Percentiles rank a stretch among this genome's conserved stretches.
Evolutionary conservation across 2,329 filamentous ascomycete genomes (phyloP).

Genomic region (Ophiosphaerella herpotricha): DNA sequence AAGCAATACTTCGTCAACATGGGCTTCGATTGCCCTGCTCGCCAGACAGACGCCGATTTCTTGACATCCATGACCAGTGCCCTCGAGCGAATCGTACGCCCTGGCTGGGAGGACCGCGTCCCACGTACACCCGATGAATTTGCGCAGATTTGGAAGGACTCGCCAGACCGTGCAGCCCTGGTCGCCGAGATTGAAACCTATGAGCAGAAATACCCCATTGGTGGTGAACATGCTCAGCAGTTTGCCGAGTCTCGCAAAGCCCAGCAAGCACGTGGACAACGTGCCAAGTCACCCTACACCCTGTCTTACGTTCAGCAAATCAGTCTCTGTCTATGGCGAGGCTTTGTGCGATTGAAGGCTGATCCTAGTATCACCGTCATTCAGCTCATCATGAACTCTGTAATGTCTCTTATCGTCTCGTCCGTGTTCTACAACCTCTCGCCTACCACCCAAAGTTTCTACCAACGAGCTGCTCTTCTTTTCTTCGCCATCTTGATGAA

Average conservation of each 20-base stretch:
- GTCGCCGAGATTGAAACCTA: slow-evolving; percentile 53
- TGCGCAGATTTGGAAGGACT: slow-evolving; percentile 59
- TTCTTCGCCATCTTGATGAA: slow-evolving; percentile 91
- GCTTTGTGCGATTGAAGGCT: slow-evolving; percentile 74
- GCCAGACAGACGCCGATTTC: slow-evolving; percentile 77
- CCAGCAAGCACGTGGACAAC: slow-evolving; percentile 55
- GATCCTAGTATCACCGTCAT: slow-evolving; percentile 77
- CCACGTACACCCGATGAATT: slow-evolving; percentile 58
- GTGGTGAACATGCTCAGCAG: slow-evolving; percentile 50
- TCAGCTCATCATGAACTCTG: slow-evolving; percentile 70
- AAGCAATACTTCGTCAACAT: slow-evolving; percentile 72
- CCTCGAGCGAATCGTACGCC: slow-evolving; percentile 51
- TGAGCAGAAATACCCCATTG: slow-evolving; percentile 51
- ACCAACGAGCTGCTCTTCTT: slow-evolving; percentile 74
- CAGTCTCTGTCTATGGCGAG: slow-evolving; percentile 77
- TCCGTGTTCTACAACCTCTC: slow-evolving; percentile 81
- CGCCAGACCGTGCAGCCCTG: slow-evolving; percentile 53
- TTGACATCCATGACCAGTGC: slow-evolving; percentile 71
- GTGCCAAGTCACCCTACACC: slow-evolving; percentile 78
- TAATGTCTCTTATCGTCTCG: slow-evolving; percentile 77
- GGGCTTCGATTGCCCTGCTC: slow-evolving; percentile 72
- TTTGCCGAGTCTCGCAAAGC: slow-evolving; percentile 53
- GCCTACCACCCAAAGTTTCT: slow-evolving; percentile 72
- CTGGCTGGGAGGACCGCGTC: slow-evolving; percentile 52
- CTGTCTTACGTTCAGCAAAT: slow-evolving; percentile 78